phyloP scores from a whole-genome alignment of 129 eudicot species.

The Centella asiatica region DNA sequence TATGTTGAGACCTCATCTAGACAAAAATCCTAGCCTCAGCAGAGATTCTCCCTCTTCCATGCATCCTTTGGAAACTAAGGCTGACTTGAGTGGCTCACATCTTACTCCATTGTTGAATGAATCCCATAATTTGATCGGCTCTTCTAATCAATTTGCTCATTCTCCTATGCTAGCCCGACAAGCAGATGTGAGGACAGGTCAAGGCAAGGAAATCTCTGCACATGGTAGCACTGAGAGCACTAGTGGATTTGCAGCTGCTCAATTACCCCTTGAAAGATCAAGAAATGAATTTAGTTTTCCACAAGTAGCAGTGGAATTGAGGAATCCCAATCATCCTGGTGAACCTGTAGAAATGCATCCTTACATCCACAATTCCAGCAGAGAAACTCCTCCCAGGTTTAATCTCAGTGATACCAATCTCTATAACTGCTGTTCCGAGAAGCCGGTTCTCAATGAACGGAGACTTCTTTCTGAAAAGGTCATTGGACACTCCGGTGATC shows the following conservation, averaged over 20 bases:
- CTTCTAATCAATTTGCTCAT: conserved; percentile 27
- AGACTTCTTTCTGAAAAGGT: conserved; percentile 42
- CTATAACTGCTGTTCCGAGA: conserved; percentile 15
- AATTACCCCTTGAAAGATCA: conserved; percentile 20
- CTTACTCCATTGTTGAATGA: conserved; percentile 22
- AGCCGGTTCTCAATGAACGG: conserved; percentile 31
- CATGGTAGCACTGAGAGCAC: conserved; percentile 30
- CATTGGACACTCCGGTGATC: conserved; percentile 35
- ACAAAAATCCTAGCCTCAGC: conserved; percentile 26
- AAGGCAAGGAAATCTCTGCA: conserved; percentile 17
- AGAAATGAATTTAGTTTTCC: conserved; percentile 7
- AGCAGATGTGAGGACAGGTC: conserved; percentile 26
- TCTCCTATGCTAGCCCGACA: conserved; percentile 34
- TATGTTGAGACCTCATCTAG: conserved; percentile 24
- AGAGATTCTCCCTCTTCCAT: conserved; percentile 21
- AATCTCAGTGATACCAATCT: conserved; percentile 12
- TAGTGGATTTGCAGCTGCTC: conserved; percentile 16
- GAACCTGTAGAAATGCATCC: conserved; percentile 2
- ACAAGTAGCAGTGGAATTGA: conserved; percentile 8
- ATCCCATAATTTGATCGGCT: conserved; percentile 13
- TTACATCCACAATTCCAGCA: background rate
- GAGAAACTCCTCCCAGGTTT: conserved; percentile 9
- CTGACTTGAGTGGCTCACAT: conserved; percentile 15
- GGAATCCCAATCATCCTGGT: conserved; percentile 1
- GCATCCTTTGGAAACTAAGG: conserved; percentile 24